These are phyloP conservation scores for Blastobotrys parvus DNA, from an alignment of 805 yeast genomes.

Conservation along the genomic window DNA sequence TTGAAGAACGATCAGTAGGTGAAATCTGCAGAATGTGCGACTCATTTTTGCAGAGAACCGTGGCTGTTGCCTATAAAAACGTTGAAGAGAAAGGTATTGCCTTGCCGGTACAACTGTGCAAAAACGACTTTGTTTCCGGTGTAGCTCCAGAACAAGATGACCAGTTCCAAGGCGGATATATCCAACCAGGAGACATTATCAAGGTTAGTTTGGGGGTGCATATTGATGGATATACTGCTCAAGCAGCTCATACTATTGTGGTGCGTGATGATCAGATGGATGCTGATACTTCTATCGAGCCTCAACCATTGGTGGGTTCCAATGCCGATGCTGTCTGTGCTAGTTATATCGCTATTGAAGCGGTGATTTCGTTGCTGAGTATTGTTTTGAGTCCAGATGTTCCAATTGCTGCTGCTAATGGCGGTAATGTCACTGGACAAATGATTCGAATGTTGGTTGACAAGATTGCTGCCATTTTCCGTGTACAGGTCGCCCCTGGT, in stretches of 20 bases:
- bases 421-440: constrained; percentile 49
- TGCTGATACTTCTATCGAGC: constrained; percentile 38
- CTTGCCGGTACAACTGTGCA: constrained; percentile 81
- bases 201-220: constrained; percentile 84
- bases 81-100: constrained; percentile 80
- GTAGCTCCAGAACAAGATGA: constrained; percentile 66
- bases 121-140: constrained; percentile 68
- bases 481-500: constrained; percentile 85
- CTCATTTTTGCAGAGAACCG: constrained; percentile 54
- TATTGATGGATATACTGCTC: constrained; percentile 89
- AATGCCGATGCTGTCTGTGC: constrained; percentile 89
- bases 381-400: constrained; percentile 53
- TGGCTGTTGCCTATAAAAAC: constrained; percentile 50
- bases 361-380: constrained; percentile 70
- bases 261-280: constrained; percentile 48
- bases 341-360: constrained; percentile 79
- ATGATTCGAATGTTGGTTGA: constrained; percentile 71
- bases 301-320: constrained; percentile 74
- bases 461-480: constrained; percentile 73
- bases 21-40: constrained; percentile 83
- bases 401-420: constrained; percentile 10
- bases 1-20: constrained; percentile 20
- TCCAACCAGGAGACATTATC: constrained; percentile 74
- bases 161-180: constrained; percentile 33
- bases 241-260: constrained; percentile 78